Evolutionary conservation across 1,139 yeast genomes (phyloP), one percentile per base, ranked within the genome.

Genomic region (Taphrina sp.): DNA sequence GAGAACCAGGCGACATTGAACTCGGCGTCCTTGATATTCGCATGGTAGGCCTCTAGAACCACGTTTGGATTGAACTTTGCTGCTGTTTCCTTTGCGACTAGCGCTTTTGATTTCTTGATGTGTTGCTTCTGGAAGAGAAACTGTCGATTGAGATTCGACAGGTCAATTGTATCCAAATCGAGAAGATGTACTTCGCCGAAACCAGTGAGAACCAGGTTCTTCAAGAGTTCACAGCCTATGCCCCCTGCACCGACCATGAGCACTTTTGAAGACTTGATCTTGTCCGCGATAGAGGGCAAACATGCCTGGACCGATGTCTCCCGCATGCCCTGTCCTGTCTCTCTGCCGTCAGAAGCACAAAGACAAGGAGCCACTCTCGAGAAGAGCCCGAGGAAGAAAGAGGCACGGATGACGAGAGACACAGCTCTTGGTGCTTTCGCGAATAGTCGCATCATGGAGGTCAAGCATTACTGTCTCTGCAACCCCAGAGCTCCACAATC

Each of bases 191-290:
- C 84, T 64, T 87, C 95, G 2, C 95, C 94, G 64, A 85, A 84
- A 2, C 95, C 95, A 63, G 88, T 77, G 61, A 90, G 72, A 5
- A 89, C 82, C 53, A 94, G 74, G 66, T 94, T 87, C 67, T 94
- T 94, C 59, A 94, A 74, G 38, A 94, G 73, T 69, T 94, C 99
- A 69, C 97, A 94, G 3, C 99, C 99, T 62, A 94, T 90, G n/a
- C 99, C 99, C 26, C 99, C 99, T 0, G 98, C 96, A 2, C 99
- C 98, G 0, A 94, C 96, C 73, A 94, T 75, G 45, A 94, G 73
- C 19, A 92, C 89, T 16, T 42, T 52, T 16, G 51, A 33, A 2
- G 16, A 5, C 17, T 52, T 52, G 56, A 52, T 52, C 36, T 42
- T 42, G 24, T 17, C 49, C 8, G 22, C 39, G 16, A 52, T 16